Evolutionary conservation across 2,329 filamentous ascomycete genomes (phyloP), one percentile per base, ranked within the genome.

Genomic region (Catunica adiposa): DNA sequence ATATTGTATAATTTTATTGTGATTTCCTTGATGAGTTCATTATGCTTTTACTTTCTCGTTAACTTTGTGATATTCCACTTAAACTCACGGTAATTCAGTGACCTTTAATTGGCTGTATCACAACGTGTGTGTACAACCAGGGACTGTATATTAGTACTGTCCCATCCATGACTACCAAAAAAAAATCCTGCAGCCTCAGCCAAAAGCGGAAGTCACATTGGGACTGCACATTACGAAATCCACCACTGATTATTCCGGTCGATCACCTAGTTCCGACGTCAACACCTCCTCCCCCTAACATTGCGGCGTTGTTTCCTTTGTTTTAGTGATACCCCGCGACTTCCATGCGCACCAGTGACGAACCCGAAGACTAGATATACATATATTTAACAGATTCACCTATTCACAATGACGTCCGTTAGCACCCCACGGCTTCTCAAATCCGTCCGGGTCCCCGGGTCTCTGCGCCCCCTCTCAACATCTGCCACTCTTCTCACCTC

Each of bases 131-230:
- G 20, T 51, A 51, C 1, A 1, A 17, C 1, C 3, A 26, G 37
- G 11, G 23, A 51, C 48, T 34, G 54, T 56, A 3, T 31, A 23
- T 9, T 4, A 17, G 11, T 51, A 57, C 56, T 31, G 56, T 57
- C 51, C 47, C 46, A 31, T 57, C 56, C 20, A 54, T 52, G 15
- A 38, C 48, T 11, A 42, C 14, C 46, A 52, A 54, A 51, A 52
- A 54, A 51, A 57, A 57, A 44, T 51, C 52, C 52, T 57, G 46
- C 56, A 57, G 56, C 56, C 56, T 51, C 51, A 53, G 5, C 51
- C 37, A 53, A 23, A 53, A 53, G 6, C 23, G 31, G 31, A 40
- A 53, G 34, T 47, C 40, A 40, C 11, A 29, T 25, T 48, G 9
- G 42, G 48, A 23, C 25, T 22, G 2, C n/a, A 53, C 34, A 8